These are phyloP conservation scores for Decorospora gaudefroyi DNA, from an alignment of 2,329 filamentous ascomycete genomes.

Conservation along the genomic window DNA sequence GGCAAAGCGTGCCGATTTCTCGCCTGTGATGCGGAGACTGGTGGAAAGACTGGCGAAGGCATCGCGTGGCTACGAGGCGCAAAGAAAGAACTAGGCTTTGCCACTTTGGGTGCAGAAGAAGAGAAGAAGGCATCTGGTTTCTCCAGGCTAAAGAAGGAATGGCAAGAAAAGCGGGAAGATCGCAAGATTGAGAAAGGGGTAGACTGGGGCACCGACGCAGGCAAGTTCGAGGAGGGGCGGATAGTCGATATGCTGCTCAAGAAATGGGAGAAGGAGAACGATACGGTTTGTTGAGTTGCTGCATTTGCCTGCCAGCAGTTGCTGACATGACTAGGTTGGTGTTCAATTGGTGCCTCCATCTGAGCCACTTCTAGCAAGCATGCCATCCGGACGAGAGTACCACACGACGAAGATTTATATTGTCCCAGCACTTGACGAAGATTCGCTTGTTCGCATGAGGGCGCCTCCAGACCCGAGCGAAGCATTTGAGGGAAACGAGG, in stretches of 20 bases:
- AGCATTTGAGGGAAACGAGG: slow-evolving; percentile 43
- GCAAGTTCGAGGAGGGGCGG: slow-evolving; percentile 79
- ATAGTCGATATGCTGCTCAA: slow-evolving; percentile 83
- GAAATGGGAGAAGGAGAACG: slow-evolving; percentile 93
- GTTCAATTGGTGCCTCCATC: slow-evolving; percentile 75
- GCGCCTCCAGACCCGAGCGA: slow-evolving; percentile 60
- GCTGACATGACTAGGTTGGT: slow-evolving; percentile 64
- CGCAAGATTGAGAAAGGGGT: slow-evolving; percentile 72
- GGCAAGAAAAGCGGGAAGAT: slow-evolving; percentile 78
- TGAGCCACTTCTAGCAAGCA: slow-evolving; percentile 71
- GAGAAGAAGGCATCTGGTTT: slow-evolving; percentile 60
- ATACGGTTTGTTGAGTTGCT: slow-evolving; percentile 66
- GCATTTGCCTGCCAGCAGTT: background rate
- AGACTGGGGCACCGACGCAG: slow-evolving; percentile 80
- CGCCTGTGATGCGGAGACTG: slow-evolving; percentile 83
- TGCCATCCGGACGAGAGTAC: slow-evolving; percentile 89
- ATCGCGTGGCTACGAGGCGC: slow-evolving; percentile 86
- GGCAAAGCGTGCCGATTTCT: slow-evolving; percentile 90
- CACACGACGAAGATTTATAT: slow-evolving; percentile 71
- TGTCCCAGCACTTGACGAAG: slow-evolving; percentile 66
- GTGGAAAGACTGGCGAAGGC: slow-evolving; percentile 77
- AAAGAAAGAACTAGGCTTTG: slow-evolving; percentile 71
- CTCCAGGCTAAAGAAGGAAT: slow-evolving; percentile 71
- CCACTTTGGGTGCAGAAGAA: slow-evolving; percentile 47
- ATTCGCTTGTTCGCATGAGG: slow-evolving; percentile 63